Evolutionary conservation across 768 basidiomycete species (phyloP), one percentile per base, ranked within the genome.

Genomic region (Piloderma croceum): DNA sequence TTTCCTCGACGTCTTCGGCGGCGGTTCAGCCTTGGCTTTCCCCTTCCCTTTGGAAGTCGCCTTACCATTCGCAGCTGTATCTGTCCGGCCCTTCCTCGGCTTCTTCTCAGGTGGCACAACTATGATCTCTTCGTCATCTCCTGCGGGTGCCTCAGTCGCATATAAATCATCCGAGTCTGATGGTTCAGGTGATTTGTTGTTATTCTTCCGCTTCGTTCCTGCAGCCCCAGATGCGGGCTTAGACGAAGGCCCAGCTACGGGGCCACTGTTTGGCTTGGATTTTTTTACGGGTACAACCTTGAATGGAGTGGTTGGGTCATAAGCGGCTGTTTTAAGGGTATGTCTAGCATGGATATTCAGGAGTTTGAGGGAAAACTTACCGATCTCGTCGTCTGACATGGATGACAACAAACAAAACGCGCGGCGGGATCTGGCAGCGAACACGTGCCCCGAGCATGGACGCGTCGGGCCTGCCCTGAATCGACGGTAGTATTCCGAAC

Each of bases 31-130:
- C 36, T 53, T 65, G 3, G 57, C 57, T 31, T 64, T 67, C 5
- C 54, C 59, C 49, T 66, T 70, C 5, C 50, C 56, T 43, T 63
- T 64, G 22, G 41, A 47, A 19, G 45, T 36, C 32, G 42, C 35
- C 45, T 56, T 62, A 25, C 57, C 60, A 45, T 61, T 64, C n/a
- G 35, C 34, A 13, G 33, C 27, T 23, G 20, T 22, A 29, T 12
- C 39, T 23, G 36, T 29, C 13, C 43, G 19, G 34, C 41, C 38
- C 18, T n/a, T 17, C 27, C 22, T 29, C 13, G 45, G 19, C 29
- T 39, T 38, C 18, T n/a, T 17, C 27, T 22, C 21, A 17, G 36
- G 37, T 7, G 27, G 35, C 17, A 38, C 39, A 12, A 36, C 21
- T 22, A 44, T 39, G n/a, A 45, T 47, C 12, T 22, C 29, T 6